A percentile compares a stretch with the other conserved stretches of the same genome.
phyloP scores from a whole-genome alignment of 164 flowering plant species.

The Echeveria elegans region DNA sequence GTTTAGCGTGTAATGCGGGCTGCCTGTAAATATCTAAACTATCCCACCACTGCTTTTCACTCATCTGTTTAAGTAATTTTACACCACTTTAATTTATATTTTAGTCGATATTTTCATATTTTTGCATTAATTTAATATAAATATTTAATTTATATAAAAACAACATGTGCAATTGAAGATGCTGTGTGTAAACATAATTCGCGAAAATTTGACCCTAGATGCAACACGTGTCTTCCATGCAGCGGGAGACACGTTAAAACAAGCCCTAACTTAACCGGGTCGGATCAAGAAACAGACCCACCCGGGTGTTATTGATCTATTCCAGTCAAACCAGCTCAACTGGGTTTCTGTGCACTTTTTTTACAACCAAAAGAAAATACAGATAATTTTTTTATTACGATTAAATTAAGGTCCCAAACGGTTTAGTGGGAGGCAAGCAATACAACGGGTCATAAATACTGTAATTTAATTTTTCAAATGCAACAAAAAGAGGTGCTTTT shows the following conservation, averaged over 20 bases:
- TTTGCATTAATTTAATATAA: no score
- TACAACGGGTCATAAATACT: neutral
- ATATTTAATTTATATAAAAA: no score
- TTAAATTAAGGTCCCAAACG: neutral
- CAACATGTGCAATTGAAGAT: no score
- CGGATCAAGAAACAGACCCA: neutral
- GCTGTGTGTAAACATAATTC: no score
- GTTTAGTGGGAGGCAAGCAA: neutral
- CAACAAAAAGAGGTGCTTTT: constrained; percentile 5
- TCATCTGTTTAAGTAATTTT: neutral
- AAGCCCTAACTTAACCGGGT: neutral
- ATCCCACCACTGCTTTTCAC: neutral
- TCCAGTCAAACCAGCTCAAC: constrained; percentile 1
- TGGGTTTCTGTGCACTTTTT: neutral
- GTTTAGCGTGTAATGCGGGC: neutral
- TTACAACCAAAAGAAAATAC: neutral
- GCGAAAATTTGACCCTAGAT: no score
- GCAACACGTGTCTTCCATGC: constrained; percentile 1
- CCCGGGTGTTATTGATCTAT: neutral
- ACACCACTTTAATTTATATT: no score
- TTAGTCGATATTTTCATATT: no score
- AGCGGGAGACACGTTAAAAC: neutral
- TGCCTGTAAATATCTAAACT: neutral
- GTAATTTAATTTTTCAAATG: neutral
- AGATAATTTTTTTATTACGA: neutral